These are phyloP conservation scores for Phytophthora foliorum DNA, from an alignment of 352 stramenopile species.

Conservation along the genomic window DNA sequence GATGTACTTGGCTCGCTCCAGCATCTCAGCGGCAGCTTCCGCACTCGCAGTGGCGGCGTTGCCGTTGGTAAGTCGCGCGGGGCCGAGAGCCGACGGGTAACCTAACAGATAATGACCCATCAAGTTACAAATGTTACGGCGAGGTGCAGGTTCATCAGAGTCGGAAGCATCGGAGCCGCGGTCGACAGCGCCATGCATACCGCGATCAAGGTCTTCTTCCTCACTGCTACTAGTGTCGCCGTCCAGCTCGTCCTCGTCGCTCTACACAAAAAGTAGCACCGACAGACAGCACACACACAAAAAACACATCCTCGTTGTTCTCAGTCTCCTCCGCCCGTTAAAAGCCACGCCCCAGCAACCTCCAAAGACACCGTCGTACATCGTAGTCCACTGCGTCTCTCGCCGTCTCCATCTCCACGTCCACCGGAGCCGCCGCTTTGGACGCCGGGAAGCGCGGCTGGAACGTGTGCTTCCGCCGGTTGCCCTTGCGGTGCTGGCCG, in stretches of 20 bases:
- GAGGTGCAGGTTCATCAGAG: conserved; percentile 46
- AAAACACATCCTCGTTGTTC: conserved; percentile 1
- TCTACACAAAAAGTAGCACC: conserved; percentile 30
- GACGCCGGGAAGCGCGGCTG: conserved; percentile 62
- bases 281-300: conserved; percentile 19
- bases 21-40: conserved; percentile 54
- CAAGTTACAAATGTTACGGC: conserved; percentile 91
- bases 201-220: conserved; percentile 46
- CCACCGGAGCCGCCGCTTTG: conserved; percentile 18
- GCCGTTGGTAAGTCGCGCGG: conserved; percentile 30
- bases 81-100: conserved; percentile 51
- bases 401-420: conserved; percentile 29
- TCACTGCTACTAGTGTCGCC: conserved; percentile 57
- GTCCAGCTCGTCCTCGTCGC: conserved; percentile 55
- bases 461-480: conserved; percentile 78
- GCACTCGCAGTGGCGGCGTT: conserved; percentile 18
- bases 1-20: conserved; percentile 96
- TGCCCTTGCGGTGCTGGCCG: conserved; percentile 89
- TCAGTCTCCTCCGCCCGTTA: conserved; percentile 17
- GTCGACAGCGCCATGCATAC: conserved; percentile 37
- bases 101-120: conserved; percentile 90
- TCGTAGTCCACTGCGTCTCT: conserved; percentile 48
- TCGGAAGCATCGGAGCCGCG: conserved; percentile 43
- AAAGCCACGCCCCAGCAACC: background rate
- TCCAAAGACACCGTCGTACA: conserved; percentile 28